Conservation (phyloP, 495 filamentous ascomycete genomes). For the Neurospora sp. region DNA sequence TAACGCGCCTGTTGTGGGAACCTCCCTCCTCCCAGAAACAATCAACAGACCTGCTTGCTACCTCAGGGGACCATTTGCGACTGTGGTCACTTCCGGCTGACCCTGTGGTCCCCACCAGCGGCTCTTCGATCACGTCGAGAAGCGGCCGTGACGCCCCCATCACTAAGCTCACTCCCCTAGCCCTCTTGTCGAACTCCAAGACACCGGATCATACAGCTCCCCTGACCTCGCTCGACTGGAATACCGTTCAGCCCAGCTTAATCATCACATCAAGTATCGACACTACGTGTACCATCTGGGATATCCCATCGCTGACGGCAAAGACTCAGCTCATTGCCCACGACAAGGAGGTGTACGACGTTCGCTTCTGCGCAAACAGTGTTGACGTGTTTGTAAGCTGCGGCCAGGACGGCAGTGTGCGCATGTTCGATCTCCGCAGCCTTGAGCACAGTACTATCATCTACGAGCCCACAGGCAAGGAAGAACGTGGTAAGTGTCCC, state of each 20-base stretch:
- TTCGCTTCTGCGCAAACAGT: constrained; percentile 92
- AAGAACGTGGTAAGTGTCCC: constrained; percentile 59
- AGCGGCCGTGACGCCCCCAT: constrained; percentile 52
- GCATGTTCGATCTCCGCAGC: constrained; percentile 97
- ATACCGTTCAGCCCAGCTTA: constrained; percentile 84
- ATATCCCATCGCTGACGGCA: constrained; percentile 93
- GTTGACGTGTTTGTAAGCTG: constrained; percentile 97
- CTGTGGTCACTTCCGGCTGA: constrained; percentile 80
- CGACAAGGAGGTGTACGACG: constrained; percentile 98
- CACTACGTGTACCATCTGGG: constrained; percentile 99
- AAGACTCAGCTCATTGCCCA: constrained; percentile 98
- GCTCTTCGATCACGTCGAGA: constrained; percentile 67
- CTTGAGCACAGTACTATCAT: constrained; percentile 98
- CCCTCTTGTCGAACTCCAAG: constrained; percentile 92
- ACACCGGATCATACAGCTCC: constrained; percentile 96
- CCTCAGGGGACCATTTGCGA: constrained; percentile 90
- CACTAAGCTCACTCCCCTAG: constrained; percentile 87
- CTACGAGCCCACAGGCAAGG: constrained; percentile 89
- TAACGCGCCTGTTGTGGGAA: constrained; percentile 94
- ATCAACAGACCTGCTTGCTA: constrained; percentile 90
- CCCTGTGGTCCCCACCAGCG: constrained; percentile 34
- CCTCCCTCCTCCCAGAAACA: constrained; percentile 94
- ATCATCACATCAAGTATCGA: constrained; percentile 99
- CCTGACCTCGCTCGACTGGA: constrained; percentile 95
- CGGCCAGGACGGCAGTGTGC: constrained; percentile 92